Conservation (phyloP, 768 basidiomycete genomes). For the Grammothele lineata region DNA sequence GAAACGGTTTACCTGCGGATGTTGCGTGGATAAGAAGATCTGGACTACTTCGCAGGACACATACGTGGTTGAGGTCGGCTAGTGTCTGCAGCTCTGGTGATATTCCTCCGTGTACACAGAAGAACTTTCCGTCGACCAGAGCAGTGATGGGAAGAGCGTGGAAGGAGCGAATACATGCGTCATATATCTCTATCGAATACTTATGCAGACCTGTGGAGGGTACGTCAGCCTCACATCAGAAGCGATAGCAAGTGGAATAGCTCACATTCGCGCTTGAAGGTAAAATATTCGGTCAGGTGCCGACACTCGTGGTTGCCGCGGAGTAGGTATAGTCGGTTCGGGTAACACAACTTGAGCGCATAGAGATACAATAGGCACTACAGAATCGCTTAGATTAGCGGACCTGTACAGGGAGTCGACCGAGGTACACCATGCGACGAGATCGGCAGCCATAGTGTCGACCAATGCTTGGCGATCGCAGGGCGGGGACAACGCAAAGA, state of each 20-base stretch:
- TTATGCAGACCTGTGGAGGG: slow-evolving; percentile 71
- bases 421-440: no score
- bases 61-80: slow-evolving; percentile 64
- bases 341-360: slow-evolving; percentile 88
- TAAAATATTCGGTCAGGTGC: slow-evolving; percentile 96
- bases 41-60: neutral
- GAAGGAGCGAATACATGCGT: slow-evolving; percentile 89
- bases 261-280: slow-evolving; percentile 95
- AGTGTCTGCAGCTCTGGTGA: slow-evolving; percentile 82
- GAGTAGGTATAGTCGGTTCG: slow-evolving; percentile 74
- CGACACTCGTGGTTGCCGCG: slow-evolving; percentile 97
- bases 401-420: no score
- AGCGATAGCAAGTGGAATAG: slow-evolving; percentile 6
- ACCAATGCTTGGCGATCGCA: no score
- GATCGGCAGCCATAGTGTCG: no score
- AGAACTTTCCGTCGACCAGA: slow-evolving; percentile 91
- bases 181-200: slow-evolving; percentile 82
- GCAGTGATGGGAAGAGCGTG: slow-evolving; percentile 87
- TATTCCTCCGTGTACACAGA: slow-evolving; percentile 96
- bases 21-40: neutral
- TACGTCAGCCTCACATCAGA: neutral
- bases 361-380: slow-evolving; percentile 92
- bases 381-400: no score
- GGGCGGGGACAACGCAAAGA: no score
- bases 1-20: slow-evolving; percentile 77